Evolutionary conservation across 768 basidiomycete genomes (phyloP).

Genomic region (Candolleomyces eurysporus): DNA sequence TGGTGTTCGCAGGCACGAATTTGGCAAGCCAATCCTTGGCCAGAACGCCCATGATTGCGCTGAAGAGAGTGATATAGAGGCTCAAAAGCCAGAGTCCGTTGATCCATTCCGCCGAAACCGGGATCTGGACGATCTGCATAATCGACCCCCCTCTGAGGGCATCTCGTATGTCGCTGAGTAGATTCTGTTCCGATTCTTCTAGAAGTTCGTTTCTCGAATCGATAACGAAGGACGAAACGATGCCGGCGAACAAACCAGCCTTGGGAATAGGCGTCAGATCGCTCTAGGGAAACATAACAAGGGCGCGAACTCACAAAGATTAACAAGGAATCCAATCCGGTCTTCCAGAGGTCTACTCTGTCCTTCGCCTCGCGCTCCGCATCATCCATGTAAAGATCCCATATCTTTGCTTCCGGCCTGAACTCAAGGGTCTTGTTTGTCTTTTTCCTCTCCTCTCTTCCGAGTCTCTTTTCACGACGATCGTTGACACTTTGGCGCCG

Average conservation of each 20-base stretch:
- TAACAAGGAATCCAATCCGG: conserved; percentile 8
- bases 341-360: conserved; percentile 6
- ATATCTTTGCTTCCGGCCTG: conserved; percentile 5
- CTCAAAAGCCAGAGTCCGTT: conserved; percentile 26
- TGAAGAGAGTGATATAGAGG: conserved; percentile 21
- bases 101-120: conserved; percentile 15
- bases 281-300: background rate
- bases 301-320: conserved; percentile 3
- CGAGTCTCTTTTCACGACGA: too few species aligned
- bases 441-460: too few species aligned
- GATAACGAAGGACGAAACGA: conserved; percentile 19
- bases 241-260: conserved; percentile 23
- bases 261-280: conserved; percentile 4
- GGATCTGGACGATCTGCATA: conserved; percentile 7
- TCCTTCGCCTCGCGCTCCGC: conserved; percentile 7
- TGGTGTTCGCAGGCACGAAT: conserved; percentile 15
- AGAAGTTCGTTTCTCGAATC: conserved; percentile 16
- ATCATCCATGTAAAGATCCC: conserved; percentile 7
- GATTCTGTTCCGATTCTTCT: conserved; percentile 15
- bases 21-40: conserved; percentile 20
- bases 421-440: too few species aligned
- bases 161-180: conserved; percentile 10
- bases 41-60: conserved; percentile 27
- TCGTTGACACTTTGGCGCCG: too few species aligned
- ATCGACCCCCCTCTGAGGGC: background rate